Conservation (phyloP, 768 basidiomycete genomes). For the Hysterangium stoloniferum region DNA sequence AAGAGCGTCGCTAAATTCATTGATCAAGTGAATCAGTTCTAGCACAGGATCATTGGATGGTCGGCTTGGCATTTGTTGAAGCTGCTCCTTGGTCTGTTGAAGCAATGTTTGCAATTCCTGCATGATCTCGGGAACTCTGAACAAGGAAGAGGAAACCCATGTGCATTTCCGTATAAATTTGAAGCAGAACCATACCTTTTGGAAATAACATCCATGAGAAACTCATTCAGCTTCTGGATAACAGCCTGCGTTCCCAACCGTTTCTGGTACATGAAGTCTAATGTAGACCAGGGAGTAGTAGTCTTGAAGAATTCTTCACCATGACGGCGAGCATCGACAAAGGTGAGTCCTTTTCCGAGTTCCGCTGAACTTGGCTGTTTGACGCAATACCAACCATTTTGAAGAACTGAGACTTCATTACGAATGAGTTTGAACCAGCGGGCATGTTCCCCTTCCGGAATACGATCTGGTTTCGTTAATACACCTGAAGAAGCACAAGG, state of each 20-base stretch:
- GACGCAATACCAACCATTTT: slow-evolving; percentile 54
- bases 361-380: slow-evolving; percentile 47
- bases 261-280: slow-evolving; percentile 42
- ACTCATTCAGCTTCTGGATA: slow-evolving; percentile 46
- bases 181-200: slow-evolving; percentile 38
- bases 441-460: slow-evolving; percentile 44
- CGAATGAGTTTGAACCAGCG: slow-evolving; percentile 37
- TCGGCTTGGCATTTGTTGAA: slow-evolving; percentile 36
- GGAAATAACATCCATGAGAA: slow-evolving; percentile 55
- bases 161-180: neutral
- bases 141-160: neutral
- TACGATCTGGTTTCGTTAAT: slow-evolving; percentile 68
- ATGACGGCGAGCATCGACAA: slow-evolving; percentile 47
- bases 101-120: slow-evolving; percentile 47
- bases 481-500: slow-evolving; percentile 37
- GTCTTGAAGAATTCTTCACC: slow-evolving; percentile 50
- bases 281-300: slow-evolving; percentile 44
- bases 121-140: slow-evolving; percentile 56
- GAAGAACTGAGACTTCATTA: slow-evolving; percentile 24
- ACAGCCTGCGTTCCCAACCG: slow-evolving; percentile 52
- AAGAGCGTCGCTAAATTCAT: slow-evolving; percentile 40
- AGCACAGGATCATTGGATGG: slow-evolving; percentile 49
- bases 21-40: slow-evolving; percentile 44
- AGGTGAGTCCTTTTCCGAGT: slow-evolving; percentile 45
- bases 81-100: slow-evolving; percentile 26